Base-by-base conservation (phyloP, 2,329 filamentous ascomycete genomes). In the Claviceps fusiformis region DNA sequence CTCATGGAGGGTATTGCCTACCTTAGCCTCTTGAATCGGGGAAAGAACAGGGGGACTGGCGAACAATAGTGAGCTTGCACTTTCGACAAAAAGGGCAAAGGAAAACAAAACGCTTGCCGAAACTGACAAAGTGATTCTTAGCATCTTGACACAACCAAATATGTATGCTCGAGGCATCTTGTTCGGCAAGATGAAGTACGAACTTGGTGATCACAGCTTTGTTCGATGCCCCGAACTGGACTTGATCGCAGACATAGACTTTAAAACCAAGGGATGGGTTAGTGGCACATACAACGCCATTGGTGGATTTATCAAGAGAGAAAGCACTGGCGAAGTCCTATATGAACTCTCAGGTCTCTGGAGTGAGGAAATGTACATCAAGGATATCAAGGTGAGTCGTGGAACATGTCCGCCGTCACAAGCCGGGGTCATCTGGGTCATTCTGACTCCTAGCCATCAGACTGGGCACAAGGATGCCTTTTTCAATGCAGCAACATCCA, bases 171-270 rank as follows among this genome's bases (percentile, higher is more conserved):
- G 93, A 59, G 92, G 93, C 41, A 97, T 98, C 57, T 76, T 98
- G 9, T 96, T 98, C 65, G 93, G 93, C 50, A 97, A 96, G 70
- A 97, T 98, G 93, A 97, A 96, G 71, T 98, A 97, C 70, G 93
- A 98, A 73, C 82, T 98, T 8, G 93, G 92, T 60, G 92, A 97
- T 68, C 91, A 95, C 73, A 95, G 91, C 68, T 89, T 90, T 63
- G 88, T 98, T 24, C 81, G 85, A 61, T 97, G 93, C 68, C 89
- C 92, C 0, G 92, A 97, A 68, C 80, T 89, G 19, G 85, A 90
- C 56, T 77, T 98, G 19, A 80, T 83, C 31, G 92, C 90, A 57
- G 92, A 98, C 67, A 83, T 98, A 58, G 93, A 98, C 61, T 98
- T 98, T 79, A 97, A 97, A 74, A 95, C 89, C 53, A 97, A 97